Evolutionary conservation across 2,329 filamentous ascomycete genomes (phyloP), one percentile per base, ranked within the genome.

Genomic region (Hypoxylon sp.): DNA sequence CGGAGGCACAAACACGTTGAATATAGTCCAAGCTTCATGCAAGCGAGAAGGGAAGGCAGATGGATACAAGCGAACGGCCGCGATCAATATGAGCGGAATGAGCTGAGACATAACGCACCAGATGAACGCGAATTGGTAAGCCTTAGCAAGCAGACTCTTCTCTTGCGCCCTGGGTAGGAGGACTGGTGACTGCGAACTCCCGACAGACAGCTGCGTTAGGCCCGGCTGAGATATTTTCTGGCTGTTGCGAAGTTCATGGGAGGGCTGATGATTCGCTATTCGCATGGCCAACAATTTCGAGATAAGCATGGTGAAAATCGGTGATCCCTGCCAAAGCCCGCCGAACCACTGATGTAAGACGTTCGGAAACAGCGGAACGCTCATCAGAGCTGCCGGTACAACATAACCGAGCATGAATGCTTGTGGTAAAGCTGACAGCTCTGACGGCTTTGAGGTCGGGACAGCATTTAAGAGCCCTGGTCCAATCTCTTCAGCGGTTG

Each of bases 281-380:
- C 57, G 40, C 22, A 46, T 6, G n/a, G 61, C 61, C n/a, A 68
- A 53, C 37, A 63, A 8, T 44, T 67, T 69, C 42, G 64, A 61
- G 30, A 71, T 31, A 10, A 63, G 46, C 66, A 67, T 69, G n/a
- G 49, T 35, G 30, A 59, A 71, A 44, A 71, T 48, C 2, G 69
- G 69, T 30, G 63, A 69, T 42, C 69, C 69, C 35, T 71, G 69
- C 69, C 69, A 71, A 6, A 71, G 63, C 14, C 66, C 69, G 33
- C 69, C 69, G 44, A 71, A 69, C 69, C 69, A 71, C 50, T 71
- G 69, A 42, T 71, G 69, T 11, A 69, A n/a, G 11, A 30, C 17
- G 40, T 69, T 71, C 8, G 69, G 51, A 30, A 62, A 68, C 10
- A 69, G 25, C 42, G 69, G 69, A 3, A 71, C 48, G 25, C 66